Evolutionary conservation across 345 rosid species (phyloP).

Genomic region (Brassica juncea): DNA sequence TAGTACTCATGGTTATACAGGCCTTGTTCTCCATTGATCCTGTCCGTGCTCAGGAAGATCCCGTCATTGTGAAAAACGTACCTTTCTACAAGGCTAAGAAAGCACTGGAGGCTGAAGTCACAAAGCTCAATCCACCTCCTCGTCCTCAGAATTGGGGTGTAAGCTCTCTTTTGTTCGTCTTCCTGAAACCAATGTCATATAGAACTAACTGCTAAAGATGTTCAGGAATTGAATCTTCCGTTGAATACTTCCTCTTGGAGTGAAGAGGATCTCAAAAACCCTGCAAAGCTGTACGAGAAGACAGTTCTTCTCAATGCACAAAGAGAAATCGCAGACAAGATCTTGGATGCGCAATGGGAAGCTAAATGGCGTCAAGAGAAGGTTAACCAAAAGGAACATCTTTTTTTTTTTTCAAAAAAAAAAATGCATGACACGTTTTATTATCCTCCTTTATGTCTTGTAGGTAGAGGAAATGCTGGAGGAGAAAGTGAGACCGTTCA

Average conservation of each 20-base stretch:
- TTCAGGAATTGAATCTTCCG: slow-evolving; percentile 84
- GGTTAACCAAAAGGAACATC: not conserved
- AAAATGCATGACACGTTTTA: not conserved
- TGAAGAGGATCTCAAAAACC: slow-evolving; percentile 83
- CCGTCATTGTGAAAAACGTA: slow-evolving; percentile 71
- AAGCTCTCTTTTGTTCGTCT: slow-evolving; percentile 18
- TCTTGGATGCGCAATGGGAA: slow-evolving; percentile 91
- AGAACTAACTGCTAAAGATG: slow-evolving; percentile 30
- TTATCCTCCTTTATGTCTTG: slow-evolving; percentile 11
- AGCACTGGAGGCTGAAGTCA: slow-evolving; percentile 75
- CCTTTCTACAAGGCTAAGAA: slow-evolving; percentile 88
- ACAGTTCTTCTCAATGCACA: slow-evolving; percentile 93
- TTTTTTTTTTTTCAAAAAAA: not conserved
- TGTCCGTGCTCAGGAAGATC: slow-evolving; percentile 78
- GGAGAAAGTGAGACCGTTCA: slow-evolving; percentile 78
- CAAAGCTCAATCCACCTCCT: slow-evolving; percentile 71
- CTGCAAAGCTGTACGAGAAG: slow-evolving; percentile 80
- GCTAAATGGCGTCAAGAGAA: slow-evolving; percentile 79
- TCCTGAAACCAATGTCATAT: not conserved
- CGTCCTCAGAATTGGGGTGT: slow-evolving; percentile 96
- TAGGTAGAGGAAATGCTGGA: slow-evolving; percentile 50
- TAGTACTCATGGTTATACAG: slow-evolving; percentile 46
- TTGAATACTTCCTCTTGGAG: slow-evolving; percentile 81
- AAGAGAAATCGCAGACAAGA: slow-evolving; percentile 78
- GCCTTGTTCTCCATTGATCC: slow-evolving; percentile 84